Base-by-base conservation (phyloP, 768 basidiomycete species). In the Suillus cothurnatus region DNA sequence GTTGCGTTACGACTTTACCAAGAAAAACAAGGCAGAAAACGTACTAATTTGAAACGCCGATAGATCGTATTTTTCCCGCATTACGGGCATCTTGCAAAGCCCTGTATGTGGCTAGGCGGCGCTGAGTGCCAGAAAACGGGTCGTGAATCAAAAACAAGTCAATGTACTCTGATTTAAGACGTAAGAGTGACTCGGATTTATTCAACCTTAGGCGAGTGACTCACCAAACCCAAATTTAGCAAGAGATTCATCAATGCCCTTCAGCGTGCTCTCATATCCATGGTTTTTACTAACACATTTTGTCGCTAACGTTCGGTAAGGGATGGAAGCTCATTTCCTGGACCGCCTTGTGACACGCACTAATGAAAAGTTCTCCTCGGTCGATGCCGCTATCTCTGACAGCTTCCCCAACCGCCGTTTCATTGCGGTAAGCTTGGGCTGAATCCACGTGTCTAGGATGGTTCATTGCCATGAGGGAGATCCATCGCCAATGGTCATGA, bases 1-100 rank as follows among this genome's bases (percentile, higher is more conserved):
- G 17, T 26, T 19, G 26, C 38, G 19, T 59, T 41, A 26, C 38
- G 19, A 58, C 11, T 52, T 19, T 23, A 57, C 28, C 38, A 34
- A 39, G 9, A 17, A 52, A 52, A 43, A 4, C 38, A 14, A 58
- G 17, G 36, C 1, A 34, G 38, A 26, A 49, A 26, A 72, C 89
- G 56, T 69, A 92, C 91, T 88, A 95, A 77, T 95, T 95, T 1
- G 91, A 93, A 8, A 94, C 93, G 3, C 93, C 93, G n/a, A 92
- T 85, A 6, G 82, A 81, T 66, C 84, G 82, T 60, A 93, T 83
- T 70, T 91, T 91, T 4, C 93, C 92, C 4, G 77, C 83, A 34
- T 78, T 71, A 67, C 84, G 84, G n/a, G 85, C 84, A 41, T 89
- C 86, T 6, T 87, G 74, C 14, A 95, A 80, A 8, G 90, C 91